Evolutionary conservation across 1,284 basidiomycete species (phyloP).

Genomic region (Fomitopsis schrenkii): DNA sequence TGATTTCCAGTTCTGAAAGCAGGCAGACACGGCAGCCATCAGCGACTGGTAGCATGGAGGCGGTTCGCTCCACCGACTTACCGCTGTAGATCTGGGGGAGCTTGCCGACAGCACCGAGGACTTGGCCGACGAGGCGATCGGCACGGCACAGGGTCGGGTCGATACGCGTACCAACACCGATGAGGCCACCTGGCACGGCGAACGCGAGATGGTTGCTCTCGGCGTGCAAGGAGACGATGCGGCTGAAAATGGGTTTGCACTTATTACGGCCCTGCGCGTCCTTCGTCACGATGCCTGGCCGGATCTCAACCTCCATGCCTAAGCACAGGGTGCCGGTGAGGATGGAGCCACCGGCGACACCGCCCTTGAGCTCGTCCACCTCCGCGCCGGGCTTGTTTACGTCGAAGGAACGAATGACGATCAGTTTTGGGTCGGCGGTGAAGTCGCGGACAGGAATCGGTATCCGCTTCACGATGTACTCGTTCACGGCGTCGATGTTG

Average conservation of each 20-base stretch:
- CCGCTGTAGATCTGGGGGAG: conserved; percentile 93
- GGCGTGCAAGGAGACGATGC: conserved; percentile 89
- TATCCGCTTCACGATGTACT: conserved; percentile 97
- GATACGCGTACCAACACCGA: conserved; percentile 96
- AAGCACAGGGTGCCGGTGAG: conserved; percentile 89
- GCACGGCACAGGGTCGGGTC: conserved; percentile 97
- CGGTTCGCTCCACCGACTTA: conserved; percentile 26
- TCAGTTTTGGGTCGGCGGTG: conserved; percentile 85
- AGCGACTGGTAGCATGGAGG: not conserved
- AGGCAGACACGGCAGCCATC: not conserved
- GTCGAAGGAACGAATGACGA: conserved; percentile 99
- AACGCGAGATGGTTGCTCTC: conserved; percentile 95
- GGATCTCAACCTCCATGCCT: conserved; percentile 95
- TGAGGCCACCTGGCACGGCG: conserved; percentile 95
- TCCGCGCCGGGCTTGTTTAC: conserved; percentile 99
- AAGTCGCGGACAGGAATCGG: conserved; percentile 95
- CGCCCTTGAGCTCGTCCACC: conserved; percentile 96
- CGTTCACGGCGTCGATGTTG: conserved; percentile 99
- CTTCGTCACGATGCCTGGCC: conserved; percentile 96
- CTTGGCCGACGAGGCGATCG: conserved; percentile 95
- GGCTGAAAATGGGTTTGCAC: conserved; percentile 92
- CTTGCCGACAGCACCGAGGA: conserved; percentile 91
- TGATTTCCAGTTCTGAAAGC: conserved; percentile 80
- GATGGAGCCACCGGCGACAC: conserved; percentile 97
- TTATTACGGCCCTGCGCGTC: conserved; percentile 87